A percentile compares a stretch with the other conserved stretches of the same genome.
phyloP scores from a whole-genome alignment of 1,284 basidiomycete species.

The Marasmius sp. region DNA sequence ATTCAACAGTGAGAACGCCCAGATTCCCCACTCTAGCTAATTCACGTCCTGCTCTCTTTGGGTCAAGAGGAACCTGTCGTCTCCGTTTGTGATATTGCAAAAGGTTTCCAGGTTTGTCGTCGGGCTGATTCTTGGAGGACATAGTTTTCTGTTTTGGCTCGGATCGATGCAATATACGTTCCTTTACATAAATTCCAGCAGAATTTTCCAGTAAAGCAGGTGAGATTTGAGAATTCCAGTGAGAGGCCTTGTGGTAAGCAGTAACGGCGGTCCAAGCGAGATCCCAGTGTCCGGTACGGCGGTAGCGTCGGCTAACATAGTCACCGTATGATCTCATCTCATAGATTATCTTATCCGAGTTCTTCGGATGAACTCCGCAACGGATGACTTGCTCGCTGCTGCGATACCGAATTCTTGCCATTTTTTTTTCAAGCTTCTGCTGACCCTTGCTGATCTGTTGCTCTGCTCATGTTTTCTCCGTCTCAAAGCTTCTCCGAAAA shows the following conservation, averaged over 20 bases:
- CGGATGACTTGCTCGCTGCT: no score
- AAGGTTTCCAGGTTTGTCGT: neutral
- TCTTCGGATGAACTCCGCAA: neutral
- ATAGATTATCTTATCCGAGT: neutral
- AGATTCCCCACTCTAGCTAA: neutral
- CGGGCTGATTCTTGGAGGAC: neutral
- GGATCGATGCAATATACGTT: neutral
- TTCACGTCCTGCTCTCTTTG: neutral
- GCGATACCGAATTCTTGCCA: no score
- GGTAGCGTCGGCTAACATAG: neutral
- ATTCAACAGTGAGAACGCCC: conserved; percentile 6
- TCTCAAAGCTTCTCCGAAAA: no score
- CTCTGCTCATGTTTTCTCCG: no score
- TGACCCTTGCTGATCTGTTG: no score
- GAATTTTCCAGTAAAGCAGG: no score
- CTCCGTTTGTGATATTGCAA: conserved; percentile 1
- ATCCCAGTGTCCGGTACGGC: neutral
- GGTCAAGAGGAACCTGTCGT: conserved; percentile 21
- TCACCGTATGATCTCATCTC: neutral
- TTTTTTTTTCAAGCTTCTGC: no score
- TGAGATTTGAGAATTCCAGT: no score
- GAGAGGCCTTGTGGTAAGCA: no score
- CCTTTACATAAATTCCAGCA: no score
- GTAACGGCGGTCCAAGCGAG: neutral
- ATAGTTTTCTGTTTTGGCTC: neutral